Evolutionary conservation across 257 asterid species (phyloP).

Genomic region (Osmanthus fragrans): DNA sequence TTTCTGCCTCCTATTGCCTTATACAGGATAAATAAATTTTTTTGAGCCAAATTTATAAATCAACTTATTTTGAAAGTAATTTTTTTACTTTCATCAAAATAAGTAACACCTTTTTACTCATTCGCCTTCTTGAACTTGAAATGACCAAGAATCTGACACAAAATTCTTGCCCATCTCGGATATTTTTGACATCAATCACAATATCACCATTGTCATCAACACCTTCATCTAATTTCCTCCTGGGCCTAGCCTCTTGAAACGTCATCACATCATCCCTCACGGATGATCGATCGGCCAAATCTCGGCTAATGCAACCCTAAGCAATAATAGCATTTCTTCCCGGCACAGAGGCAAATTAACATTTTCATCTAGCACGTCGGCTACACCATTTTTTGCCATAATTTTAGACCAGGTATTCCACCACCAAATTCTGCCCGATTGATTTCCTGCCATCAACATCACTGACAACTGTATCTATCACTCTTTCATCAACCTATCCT

Average conservation of each 20-base stretch:
- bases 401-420: conserved; percentile 51
- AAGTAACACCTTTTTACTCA: no score
- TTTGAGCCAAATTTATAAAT: no score
- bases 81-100: no score
- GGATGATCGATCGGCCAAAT: conserved; percentile 83
- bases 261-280: conserved; percentile 86
- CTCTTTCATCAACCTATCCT: conserved; percentile 96
- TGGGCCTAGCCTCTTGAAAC: conserved; percentile 81
- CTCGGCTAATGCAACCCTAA: conserved; percentile 80
- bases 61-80: no score
- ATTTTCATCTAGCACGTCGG: conserved; percentile 58
- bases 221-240: conserved; percentile 50
- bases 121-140: conserved; percentile 8
- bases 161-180: not conserved
- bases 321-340: conserved; percentile 81
- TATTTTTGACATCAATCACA: conserved; percentile 23
- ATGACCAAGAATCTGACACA: no score
- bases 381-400: conserved; percentile 43
- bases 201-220: conserved; percentile 18
- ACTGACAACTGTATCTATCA: conserved; percentile 91
- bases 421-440: conserved; percentile 81
- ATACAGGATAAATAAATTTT: no score
- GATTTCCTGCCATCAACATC: conserved; percentile 67
- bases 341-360: conserved; percentile 47
- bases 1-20: no score